Base-by-base conservation (phyloP, 2,329 filamentous ascomycete species). In the Phaeosphaeria sp. region DNA sequence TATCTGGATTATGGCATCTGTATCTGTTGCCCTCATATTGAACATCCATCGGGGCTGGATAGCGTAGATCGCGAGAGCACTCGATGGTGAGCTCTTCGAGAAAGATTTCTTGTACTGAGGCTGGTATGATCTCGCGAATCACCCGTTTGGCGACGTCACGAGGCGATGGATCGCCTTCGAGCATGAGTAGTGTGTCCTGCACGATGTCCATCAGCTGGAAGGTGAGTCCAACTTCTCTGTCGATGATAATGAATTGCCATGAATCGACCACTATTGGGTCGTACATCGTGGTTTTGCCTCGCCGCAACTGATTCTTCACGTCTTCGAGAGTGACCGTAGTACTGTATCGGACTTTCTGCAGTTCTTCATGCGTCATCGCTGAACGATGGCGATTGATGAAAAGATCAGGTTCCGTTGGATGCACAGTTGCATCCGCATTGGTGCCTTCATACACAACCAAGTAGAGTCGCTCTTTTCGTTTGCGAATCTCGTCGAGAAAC, bases 171-270 rank as follows among this genome's bases (percentile, higher is more conserved):
- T 74, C 70, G 0, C 66, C 67, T 3, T 40, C 15, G 0, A 74
- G 62, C 68, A 72, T 71, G 0, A 72, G 24, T 0, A 74, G 42
- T 0, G 61, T 47, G 18, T 73, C 70, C 21, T 73, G 65, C 4
- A 74, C 64, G 1, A 72, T 72, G 13, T 73, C 68, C 3, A 73
- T 64, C 1, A 74, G 56, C 6, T 60, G 43, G 15, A 74, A 74
- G 0, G 71, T 67, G 5, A 67, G 36, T 0, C 68, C 67, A 5
- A 60, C 59, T 18, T 71, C 60, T n/a, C 63, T 60, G 22, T 73
- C 70, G 30, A 74, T 70, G 43, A 74, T 67, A 30, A 73, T 72
- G 54, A 74, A 73, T 15, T 73, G 68, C 71, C 70, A 74, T 0
- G 71, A 74, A 20, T 73, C 70, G 0, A 71, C 68, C 0, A 72